These are phyloP conservation scores for Trametes sp. DNA, from an alignment of 1,284 basidiomycete species.

Conservation along the genomic window DNA sequence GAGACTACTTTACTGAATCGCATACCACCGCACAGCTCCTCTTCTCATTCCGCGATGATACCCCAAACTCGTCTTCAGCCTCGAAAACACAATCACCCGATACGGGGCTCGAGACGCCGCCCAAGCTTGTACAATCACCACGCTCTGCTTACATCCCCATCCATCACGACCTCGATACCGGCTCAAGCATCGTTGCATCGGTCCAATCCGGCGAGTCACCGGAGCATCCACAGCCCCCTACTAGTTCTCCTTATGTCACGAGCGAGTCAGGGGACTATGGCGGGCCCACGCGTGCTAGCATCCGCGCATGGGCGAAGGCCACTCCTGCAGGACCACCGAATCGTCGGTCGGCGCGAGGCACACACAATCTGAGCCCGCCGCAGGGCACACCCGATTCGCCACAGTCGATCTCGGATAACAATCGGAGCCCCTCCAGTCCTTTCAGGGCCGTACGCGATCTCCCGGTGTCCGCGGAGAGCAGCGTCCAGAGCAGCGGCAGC, in stretches of 20 bases:
- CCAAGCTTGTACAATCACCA: neutral
- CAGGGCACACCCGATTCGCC: neutral
- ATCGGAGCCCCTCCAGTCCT: slow-evolving; percentile 4
- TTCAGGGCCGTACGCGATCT: slow-evolving; percentile 6
- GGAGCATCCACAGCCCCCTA: neutral
- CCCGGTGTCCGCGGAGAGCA: neutral
- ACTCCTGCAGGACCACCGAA: slow-evolving; percentile 22
- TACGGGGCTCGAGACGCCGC: neutral
- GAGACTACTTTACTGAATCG: neutral
- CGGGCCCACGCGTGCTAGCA: slow-evolving; percentile 25
- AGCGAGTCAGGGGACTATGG: slow-evolving; percentile 11
- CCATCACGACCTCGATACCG: neutral
- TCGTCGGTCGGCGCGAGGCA: slow-evolving; percentile 3
- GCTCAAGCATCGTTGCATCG: neutral
- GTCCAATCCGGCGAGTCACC: neutral
- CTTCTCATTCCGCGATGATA: neutral
- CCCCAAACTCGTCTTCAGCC: neutral
- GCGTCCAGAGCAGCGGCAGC: neutral
- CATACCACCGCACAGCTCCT: neutral
- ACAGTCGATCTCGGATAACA: slow-evolving; percentile 16
- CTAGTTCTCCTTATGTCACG: neutral
- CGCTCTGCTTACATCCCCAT: neutral
- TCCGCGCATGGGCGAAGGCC: slow-evolving; percentile 25
- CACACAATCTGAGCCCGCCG: too few relatives aligned
- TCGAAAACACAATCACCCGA: slow-evolving; percentile 12